A percentile compares a stretch with the other conserved stretches of the same genome.
These are phyloP conservation scores for Antitrichia curtipendula DNA, from an alignment of 225 moss, liverwort and hornwort genomes.

Conservation along the genomic window DNA sequence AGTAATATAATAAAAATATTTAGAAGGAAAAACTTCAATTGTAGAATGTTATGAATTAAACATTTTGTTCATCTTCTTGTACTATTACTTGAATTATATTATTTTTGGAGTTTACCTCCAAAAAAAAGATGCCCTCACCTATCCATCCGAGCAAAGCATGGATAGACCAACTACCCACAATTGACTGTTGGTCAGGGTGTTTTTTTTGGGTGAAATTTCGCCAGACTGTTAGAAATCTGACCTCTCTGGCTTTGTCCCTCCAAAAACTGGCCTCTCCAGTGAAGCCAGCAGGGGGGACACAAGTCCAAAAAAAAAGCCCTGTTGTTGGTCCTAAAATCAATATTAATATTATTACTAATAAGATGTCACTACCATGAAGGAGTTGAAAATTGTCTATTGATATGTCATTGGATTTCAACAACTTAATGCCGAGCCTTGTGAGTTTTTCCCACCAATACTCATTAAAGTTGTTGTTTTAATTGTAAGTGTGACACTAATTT, in stretches of 20 bases:
- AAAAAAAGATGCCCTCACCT: background rate
- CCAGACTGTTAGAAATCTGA: too few relatives aligned
- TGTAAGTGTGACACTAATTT: background rate
- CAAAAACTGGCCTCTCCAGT: too few relatives aligned
- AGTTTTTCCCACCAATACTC: background rate
- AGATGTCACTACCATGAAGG: background rate
- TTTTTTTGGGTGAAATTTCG: too few relatives aligned
- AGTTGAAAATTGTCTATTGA: background rate
- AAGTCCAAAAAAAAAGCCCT: too few relatives aligned
- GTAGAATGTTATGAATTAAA: background rate
- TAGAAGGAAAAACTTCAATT: background rate
- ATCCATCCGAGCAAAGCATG: rapidly evolving
- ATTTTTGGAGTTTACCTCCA: background rate
- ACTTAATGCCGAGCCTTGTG: background rate
- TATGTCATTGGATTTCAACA: background rate
- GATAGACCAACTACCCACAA: background rate
- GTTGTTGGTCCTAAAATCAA: too few relatives aligned
- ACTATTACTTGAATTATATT: background rate
- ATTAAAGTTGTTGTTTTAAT: background rate
- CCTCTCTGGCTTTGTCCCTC: too few relatives aligned
- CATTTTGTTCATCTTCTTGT: rapidly evolving
- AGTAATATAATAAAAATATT: background rate
- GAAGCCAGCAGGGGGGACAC: too few relatives aligned
- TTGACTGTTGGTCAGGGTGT: too few relatives aligned
- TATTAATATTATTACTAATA: background rate